These are phyloP conservation scores for Aureobasidium sp. DNA, from an alignment of 2,329 filamentous ascomycete genomes.

Conservation along the genomic window DNA sequence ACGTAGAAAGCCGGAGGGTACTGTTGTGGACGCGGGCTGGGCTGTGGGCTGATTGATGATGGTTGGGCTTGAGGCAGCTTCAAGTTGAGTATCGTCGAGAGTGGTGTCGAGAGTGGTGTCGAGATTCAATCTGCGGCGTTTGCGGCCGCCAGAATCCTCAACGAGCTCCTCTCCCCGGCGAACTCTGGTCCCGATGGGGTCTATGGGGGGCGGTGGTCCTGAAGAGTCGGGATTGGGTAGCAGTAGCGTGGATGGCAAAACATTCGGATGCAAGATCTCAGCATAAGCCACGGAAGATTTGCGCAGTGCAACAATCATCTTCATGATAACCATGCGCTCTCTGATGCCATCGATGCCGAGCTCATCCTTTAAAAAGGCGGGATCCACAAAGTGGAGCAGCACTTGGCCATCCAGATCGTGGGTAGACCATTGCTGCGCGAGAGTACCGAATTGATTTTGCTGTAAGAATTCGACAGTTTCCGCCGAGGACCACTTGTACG, in stretches of 20 bases:
- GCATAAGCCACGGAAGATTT: background rate
- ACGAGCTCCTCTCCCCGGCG: slow-evolving; percentile 19
- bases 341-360: slow-evolving; percentile 50
- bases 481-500: slow-evolving; percentile 64
- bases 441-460: slow-evolving; percentile 27
- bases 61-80: background rate
- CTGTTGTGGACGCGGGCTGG: too few species aligned
- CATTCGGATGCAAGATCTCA: background rate
- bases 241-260: background rate
- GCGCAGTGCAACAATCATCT: slow-evolving; percentile 50
- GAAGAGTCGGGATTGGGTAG: background rate
- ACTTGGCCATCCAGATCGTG: slow-evolving; percentile 58
- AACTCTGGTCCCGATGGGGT: background rate
- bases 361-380: slow-evolving; percentile 41
- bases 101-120: background rate
- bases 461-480: slow-evolving; percentile 60
- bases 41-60: background rate
- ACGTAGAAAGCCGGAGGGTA: slow-evolving; percentile 15
- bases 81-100: background rate
- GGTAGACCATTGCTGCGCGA: slow-evolving; percentile 50
- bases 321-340: slow-evolving; percentile 49
- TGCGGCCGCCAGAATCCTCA: slow-evolving; percentile 23
- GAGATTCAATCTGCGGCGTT: slow-evolving; percentile 27
- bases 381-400: slow-evolving; percentile 50
- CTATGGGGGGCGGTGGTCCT: background rate